These are phyloP conservation scores for Venustampulla echinocandica DNA, from an alignment of 495 filamentous ascomycete species.

Conservation along the genomic window DNA sequence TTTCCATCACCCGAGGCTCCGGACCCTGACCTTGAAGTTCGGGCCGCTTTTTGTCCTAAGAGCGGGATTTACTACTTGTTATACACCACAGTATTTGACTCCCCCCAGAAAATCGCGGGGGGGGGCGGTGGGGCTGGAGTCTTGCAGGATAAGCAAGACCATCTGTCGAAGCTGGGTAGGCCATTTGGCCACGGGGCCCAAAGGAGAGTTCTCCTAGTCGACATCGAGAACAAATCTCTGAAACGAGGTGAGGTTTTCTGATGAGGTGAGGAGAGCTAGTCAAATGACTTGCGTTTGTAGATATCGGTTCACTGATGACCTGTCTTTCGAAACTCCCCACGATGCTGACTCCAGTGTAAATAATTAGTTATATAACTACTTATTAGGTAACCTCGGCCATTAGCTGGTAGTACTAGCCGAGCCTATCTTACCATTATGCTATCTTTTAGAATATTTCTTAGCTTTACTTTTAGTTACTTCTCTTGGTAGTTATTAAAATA, in stretches of 20 bases:
- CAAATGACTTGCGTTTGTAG: constrained; percentile 7
- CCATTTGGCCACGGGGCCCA: constrained; percentile 58
- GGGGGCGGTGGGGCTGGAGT: no score
- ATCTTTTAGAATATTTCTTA: no score
- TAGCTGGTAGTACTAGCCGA: no score
- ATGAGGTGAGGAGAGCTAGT: constrained; percentile 7
- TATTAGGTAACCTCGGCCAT: no score
- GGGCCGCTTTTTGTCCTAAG: constrained; percentile 60
- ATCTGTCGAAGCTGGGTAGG: constrained; percentile 51
- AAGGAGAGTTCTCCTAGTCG: constrained; percentile 52
- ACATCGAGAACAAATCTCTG: constrained; percentile 23
- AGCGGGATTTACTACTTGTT: constrained; percentile 60
- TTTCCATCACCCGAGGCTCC: constrained; percentile 50
- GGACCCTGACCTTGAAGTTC: constrained; percentile 56
- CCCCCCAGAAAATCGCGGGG: constrained; percentile 61
- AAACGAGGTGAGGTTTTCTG: constrained; percentile 8
- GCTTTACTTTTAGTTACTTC: no score
- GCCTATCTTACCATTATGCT: no score
- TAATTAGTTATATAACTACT: no score
- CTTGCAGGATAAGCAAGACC: constrained; percentile 58
- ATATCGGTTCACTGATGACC: no score
- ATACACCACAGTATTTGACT: constrained; percentile 54
- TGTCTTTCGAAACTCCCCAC: no score
- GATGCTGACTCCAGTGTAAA: no score
- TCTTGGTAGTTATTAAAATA: no score